Base-by-base conservation (phyloP, 306 rosid species). In the Trifolium pratense region DNA sequence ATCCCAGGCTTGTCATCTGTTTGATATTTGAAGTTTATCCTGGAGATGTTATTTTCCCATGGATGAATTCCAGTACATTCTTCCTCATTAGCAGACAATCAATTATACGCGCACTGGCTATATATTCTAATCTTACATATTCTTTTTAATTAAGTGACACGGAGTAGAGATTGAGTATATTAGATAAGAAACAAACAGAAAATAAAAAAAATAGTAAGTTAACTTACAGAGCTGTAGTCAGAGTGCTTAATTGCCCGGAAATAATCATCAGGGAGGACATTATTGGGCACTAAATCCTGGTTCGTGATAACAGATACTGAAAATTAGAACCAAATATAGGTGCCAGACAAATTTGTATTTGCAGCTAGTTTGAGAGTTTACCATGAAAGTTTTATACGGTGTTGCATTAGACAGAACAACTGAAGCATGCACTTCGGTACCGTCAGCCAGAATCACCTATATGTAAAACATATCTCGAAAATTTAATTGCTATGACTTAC, bases 151-250 rank as follows among this genome's bases (percentile, higher is more conserved):
- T 60, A 43, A 43, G 34, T n/a, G 45, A 71, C 70, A 23, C 31
- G 3, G 20, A 32, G 46, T 1, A 75, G 66, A 68, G 59, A 20
- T 40, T 68, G 72, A 59, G 40, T 55, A 13, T 25, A 66, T 69
- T 64, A 14, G 32, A 58, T 39, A 26, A 60, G 29, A 23, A 29
- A 70, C 10, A 59, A 55, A 51, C 23, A 18, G 52, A 57, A 18
- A 18, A 49, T 6, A 55, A 25, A 25, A 36, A 53, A 67, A 70
- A 4, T 55, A 66, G 58, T 37, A 56, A 39, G 79, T 25, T 57
- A 74, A 46, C 92, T 91, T 90, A 94, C 99, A 78, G 97, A 88
- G 80, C 91, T 81, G 84, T 94, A 94, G 81, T 94, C 99, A n/a
- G 92, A 65, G 59, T 83, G 78, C 82, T 87, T 87, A 68, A 94